Conservation (phyloP, 345 rosid species). For the Pugionium dolabratum region DNA sequence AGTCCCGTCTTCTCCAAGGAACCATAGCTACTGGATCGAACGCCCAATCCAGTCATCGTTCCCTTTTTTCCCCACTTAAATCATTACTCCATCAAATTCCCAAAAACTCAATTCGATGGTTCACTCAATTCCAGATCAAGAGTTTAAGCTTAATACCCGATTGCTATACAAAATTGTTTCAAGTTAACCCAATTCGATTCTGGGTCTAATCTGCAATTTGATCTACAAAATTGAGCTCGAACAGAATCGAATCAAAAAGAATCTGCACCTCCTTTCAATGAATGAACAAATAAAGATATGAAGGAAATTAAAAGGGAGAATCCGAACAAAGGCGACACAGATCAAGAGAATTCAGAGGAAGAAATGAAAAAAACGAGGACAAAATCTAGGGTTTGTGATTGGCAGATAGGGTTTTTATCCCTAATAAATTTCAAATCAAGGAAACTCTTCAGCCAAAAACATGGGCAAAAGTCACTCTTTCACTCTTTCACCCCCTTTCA, state of each 20-base stretch:
- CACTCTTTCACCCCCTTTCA: slow-evolving; percentile 16
- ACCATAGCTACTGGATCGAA: slow-evolving; percentile 85
- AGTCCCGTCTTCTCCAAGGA: slow-evolving; percentile 59
- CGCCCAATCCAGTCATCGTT: slow-evolving; percentile 73
- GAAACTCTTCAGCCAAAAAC: slow-evolving; percentile 24
- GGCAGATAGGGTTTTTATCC: slow-evolving; percentile 39
- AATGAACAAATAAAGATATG: slow-evolving; percentile 4
- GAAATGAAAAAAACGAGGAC: not conserved
- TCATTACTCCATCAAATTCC: slow-evolving; percentile 45
- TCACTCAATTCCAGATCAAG: slow-evolving; percentile 27
- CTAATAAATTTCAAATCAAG: slow-evolving; percentile 23
- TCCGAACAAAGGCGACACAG: slow-evolving; percentile 21
- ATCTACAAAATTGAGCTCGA: slow-evolving; percentile 28
- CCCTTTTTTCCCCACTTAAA: slow-evolving; percentile 18
- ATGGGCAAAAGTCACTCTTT: slow-evolving; percentile 29
- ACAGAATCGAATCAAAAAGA: slow-evolving; percentile 23
- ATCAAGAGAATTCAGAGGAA: slow-evolving; percentile 20
- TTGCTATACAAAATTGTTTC: slow-evolving; percentile 5
- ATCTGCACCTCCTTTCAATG: not conserved
- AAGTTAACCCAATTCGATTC: slow-evolving; percentile 19
- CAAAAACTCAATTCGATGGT: slow-evolving; percentile 12
- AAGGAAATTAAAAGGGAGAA: not conserved
- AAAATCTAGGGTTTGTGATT: slow-evolving; percentile 48
- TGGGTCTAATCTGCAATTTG: slow-evolving; percentile 21
- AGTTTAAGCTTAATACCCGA: slow-evolving; percentile 22